phyloP scores from a whole-genome alignment of 805 yeast genomes.

The Candida arabinofermentans region DNA sequence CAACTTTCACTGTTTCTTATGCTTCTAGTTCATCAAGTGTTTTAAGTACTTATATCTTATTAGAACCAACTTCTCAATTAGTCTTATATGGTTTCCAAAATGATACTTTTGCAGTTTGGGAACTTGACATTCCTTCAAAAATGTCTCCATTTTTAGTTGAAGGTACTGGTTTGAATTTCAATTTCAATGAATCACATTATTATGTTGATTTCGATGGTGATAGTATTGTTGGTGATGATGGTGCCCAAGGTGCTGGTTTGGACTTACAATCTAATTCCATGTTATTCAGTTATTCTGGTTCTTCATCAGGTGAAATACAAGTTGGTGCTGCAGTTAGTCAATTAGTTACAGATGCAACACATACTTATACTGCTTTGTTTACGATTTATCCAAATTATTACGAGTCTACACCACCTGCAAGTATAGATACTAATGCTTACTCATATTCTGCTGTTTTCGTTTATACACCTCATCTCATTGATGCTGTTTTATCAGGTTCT shows the following conservation, averaged over 20 bases:
- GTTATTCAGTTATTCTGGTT: not conserved
- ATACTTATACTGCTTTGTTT: not conserved
- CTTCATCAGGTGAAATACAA: not conserved
- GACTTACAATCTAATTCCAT: not conserved
- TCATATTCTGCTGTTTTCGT: slow-evolving; percentile 1
- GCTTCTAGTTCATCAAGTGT: not conserved
- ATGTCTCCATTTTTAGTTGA: slow-evolving; percentile 2
- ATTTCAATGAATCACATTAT: not conserved
- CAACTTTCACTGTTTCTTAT: not conserved
- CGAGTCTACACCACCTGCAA: not conserved
- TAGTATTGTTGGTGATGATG: not conserved
- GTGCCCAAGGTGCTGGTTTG: not conserved
- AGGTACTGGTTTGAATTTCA: slow-evolving; percentile 1
- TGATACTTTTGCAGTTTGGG: slow-evolving; percentile 2
- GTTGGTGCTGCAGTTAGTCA: slow-evolving; percentile 1
- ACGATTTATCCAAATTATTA: slow-evolving; percentile 2
- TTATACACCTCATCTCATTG: slow-evolving; percentile 1
- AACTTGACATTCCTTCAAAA: slow-evolving; percentile 2
- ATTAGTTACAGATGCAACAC: not conserved
- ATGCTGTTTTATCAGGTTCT: not conserved
- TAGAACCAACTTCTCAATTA: slow-evolving; percentile 1
- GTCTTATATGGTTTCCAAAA: slow-evolving; percentile 3
- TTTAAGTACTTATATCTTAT: not conserved
- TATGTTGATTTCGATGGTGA: slow-evolving; percentile 2
- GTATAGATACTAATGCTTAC: not conserved